A percentile compares a stretch with the other conserved stretches of the same genome.
Evolutionary conservation across 2,329 filamentous ascomycete species (phyloP).

Genomic region (Pseudogymnoascus sp.): DNA sequence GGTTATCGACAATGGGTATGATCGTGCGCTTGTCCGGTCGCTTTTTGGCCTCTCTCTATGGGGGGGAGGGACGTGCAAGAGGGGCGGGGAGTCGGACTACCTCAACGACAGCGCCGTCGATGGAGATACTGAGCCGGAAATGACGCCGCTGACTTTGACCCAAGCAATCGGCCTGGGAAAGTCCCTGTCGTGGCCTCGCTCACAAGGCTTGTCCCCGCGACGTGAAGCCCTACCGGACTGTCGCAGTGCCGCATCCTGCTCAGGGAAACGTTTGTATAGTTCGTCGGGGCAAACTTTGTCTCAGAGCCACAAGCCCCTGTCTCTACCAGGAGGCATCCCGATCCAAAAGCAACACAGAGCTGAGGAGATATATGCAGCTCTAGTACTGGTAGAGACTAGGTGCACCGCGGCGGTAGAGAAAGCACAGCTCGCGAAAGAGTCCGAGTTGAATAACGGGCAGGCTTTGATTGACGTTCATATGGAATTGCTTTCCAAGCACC

Average conservation of each 20-base stretch:
- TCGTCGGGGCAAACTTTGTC: neutral
- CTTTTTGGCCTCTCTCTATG: too few species aligned
- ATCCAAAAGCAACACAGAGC: conserved; percentile 66
- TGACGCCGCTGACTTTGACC: neutral
- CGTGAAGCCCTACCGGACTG: neutral
- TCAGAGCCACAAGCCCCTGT: neutral
- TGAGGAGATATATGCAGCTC: conserved; percentile 74
- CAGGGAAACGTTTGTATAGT: neutral
- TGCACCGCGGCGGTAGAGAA: conserved; percentile 73
- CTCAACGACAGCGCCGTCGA: too few species aligned
- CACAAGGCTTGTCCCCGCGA: neutral
- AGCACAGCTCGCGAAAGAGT: conserved; percentile 44
- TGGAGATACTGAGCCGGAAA: neutral
- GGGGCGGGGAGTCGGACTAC: too few species aligned
- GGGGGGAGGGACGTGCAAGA: too few species aligned
- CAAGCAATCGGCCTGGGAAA: neutral
- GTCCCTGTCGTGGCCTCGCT: neutral
- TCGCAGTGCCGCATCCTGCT: neutral
- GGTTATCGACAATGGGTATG: too few species aligned
- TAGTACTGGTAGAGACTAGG: conserved; percentile 81
- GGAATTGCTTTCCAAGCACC: conserved; percentile 73
- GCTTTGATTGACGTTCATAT: conserved; percentile 75
- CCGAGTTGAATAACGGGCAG: conserved; percentile 55
- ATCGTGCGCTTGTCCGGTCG: too few species aligned
- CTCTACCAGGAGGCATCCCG: neutral